These are phyloP conservation scores for Phytophthora cajani DNA, from an alignment of 352 stramenopile genomes.

Conservation along the genomic window DNA sequence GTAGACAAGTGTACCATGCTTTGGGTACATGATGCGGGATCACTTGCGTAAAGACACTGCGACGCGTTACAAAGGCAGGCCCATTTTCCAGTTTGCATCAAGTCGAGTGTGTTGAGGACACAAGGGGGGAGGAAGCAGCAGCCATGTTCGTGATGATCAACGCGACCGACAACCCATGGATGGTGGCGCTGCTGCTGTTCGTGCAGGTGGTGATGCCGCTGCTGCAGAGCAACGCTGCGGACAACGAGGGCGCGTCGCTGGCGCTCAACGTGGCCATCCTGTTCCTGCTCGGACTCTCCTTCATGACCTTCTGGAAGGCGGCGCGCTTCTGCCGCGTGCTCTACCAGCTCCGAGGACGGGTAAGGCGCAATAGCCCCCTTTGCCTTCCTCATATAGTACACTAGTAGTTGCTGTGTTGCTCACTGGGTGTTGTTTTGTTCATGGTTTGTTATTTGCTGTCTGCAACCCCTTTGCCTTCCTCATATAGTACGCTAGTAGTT, in stretches of 20 bases:
- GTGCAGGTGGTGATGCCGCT: slow-evolving; percentile 79
- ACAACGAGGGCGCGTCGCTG: slow-evolving; percentile 58
- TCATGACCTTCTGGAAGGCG: slow-evolving; percentile 61
- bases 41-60: slow-evolving; percentile 16
- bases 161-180: slow-evolving; percentile 80
- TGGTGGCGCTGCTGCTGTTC: slow-evolving; percentile 79
- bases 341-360: slow-evolving; percentile 47
- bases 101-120: background rate
- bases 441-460: background rate
- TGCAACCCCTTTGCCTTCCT: slow-evolving; percentile 7
- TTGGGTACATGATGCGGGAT: slow-evolving; percentile 14
- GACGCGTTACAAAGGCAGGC: background rate
- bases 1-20: slow-evolving; percentile 11
- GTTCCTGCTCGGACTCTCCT: slow-evolving; percentile 60
- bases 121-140: slow-evolving; percentile 1
- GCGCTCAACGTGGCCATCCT: slow-evolving; percentile 64
- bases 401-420: background rate
- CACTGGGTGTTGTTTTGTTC: background rate
- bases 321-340: slow-evolving; percentile 67
- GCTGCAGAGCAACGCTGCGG: slow-evolving; percentile 70
- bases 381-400: too few species aligned
- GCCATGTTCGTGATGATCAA: slow-evolving; percentile 85
- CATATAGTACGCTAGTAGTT: too few species aligned
- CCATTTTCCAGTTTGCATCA: slow-evolving; percentile 15
- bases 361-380: slow-evolving; percentile 8